These are phyloP conservation scores for Xylariales sp. DNA, from an alignment of 2,329 filamentous ascomycete genomes.

Conservation along the genomic window DNA sequence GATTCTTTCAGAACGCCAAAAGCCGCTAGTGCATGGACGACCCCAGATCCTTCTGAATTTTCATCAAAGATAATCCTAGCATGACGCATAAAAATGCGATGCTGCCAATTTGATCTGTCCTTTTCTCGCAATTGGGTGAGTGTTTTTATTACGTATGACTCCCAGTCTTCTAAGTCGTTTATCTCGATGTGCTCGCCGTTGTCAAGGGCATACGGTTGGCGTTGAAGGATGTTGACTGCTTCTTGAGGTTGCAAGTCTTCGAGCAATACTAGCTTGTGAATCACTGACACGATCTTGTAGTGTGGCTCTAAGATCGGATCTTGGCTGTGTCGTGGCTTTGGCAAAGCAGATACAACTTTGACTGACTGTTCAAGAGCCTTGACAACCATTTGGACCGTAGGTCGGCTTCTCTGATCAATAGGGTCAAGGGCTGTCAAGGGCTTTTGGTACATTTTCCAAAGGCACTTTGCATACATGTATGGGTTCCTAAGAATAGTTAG, in stretches of 20 bases:
- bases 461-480: constrained; percentile 71
- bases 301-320: constrained; percentile 91
- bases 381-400: constrained; percentile 58
- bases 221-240: constrained; percentile 64
- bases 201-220: constrained; percentile 65
- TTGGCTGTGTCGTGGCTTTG: constrained; percentile 66
- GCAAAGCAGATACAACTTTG: constrained; percentile 61
- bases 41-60: constrained; percentile 53
- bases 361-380: constrained; percentile 63
- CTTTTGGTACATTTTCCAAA: constrained; percentile 72
- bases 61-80: constrained; percentile 66
- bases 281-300: constrained; percentile 86
- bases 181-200: constrained; percentile 60
- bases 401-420: constrained; percentile 55
- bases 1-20: constrained; percentile 78
- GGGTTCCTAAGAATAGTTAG: constrained; percentile 58
- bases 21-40: constrained; percentile 79
- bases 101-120: constrained; percentile 95
- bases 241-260: constrained; percentile 61
- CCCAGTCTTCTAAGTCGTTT: constrained; percentile 72
- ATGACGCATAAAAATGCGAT: constrained; percentile 86
- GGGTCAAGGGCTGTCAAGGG: constrained; percentile 57
- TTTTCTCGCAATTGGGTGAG: constrained; percentile 69
- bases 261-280: constrained; percentile 80
- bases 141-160: constrained; percentile 64